Base-by-base conservation (phyloP, 2,329 filamentous ascomycete species). In the Lecanicillium sp. region DNA sequence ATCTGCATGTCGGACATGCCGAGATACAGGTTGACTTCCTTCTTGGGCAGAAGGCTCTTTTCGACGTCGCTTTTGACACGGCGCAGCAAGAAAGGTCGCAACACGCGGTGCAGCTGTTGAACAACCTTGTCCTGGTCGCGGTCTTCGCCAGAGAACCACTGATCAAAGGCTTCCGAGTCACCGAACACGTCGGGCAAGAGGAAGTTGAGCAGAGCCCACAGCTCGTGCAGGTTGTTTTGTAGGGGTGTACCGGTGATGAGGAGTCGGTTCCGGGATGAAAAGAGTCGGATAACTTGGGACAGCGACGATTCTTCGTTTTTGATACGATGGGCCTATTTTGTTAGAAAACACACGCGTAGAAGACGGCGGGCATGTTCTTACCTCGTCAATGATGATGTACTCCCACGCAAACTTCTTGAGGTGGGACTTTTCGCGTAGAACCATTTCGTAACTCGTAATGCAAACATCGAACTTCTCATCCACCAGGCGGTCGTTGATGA, bases 1-100 rank as follows among this genome's bases (percentile, higher is more conserved):
- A 96, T 81, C 66, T 98, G 93, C 93, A 98, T 98, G 50, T 96
- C 90, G 1, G 93, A 90, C 91, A 98, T 96, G 56, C 91, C 93
- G 56, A 98, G 85, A 62, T 97, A 98, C 23, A 98, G 70, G 56
- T 98, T 98, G 61, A 97, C 73, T 66, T 98, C 93, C 67, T 97
- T 96, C 75, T 98, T 98, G 2, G 93, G 93, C 44, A 97, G 70
- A 52, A 98, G 73, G 62, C 91, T 97, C 78, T 98, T 98, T 67
- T 98, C 93, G 4, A 98, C 93, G 65, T 98, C 93, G 54, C 83
- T 87, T 77, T 98, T 98, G 59, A 98, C 93, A 67, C 93, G 87
- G 52, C 93, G 89, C 35, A 98, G 80, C 60, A 98, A 72, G 73
- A 98, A 98, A 3, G 93, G 93, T 19, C 91, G 83, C 37, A 98